These are phyloP conservation scores for Nematocida minor DNA, from an alignment of 371 early-diverging fungal species.

Conservation along the genomic window DNA sequence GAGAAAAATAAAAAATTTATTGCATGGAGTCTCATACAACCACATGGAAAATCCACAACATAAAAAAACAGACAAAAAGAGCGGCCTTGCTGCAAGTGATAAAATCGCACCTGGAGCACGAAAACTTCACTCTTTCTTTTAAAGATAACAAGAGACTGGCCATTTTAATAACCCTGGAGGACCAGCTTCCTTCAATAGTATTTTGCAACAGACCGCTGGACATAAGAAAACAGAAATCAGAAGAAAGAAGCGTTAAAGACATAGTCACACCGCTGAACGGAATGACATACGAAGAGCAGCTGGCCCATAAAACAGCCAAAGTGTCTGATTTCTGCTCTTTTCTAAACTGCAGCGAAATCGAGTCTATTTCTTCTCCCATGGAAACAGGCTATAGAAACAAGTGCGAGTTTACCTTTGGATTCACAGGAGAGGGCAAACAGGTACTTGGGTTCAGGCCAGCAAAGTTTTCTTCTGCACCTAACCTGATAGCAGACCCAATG, in stretches of 20 bases:
- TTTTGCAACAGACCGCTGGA: neutral
- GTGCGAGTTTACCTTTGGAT: slow-evolving; percentile 74
- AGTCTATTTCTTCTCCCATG: slow-evolving; percentile 68
- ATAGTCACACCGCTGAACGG: slow-evolving; percentile 42
- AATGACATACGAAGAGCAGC: slow-evolving; percentile 31
- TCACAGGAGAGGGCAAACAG: slow-evolving; percentile 66
- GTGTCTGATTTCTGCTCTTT: neutral
- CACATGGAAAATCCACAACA: slow-evolving; percentile 33
- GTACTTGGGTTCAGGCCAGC: slow-evolving; percentile 73
- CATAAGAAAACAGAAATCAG: slow-evolving; percentile 6
- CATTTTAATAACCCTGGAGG: slow-evolving; percentile 17
- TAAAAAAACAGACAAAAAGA: slow-evolving; percentile 16
- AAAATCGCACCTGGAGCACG: neutral
- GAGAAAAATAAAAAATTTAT: slow-evolving; percentile 23
- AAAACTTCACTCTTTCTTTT: slow-evolving; percentile 17
- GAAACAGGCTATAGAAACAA: slow-evolving; percentile 71
- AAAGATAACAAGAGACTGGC: slow-evolving; percentile 12
- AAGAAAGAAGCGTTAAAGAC: slow-evolving; percentile 26
- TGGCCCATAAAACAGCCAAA: slow-evolving; percentile 5
- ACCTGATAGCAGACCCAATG: slow-evolving; percentile 15
- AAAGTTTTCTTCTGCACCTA: slow-evolving; percentile 63
- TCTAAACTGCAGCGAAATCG: neutral
- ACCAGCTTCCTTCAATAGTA: slow-evolving; percentile 1
- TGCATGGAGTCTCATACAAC: neutral
- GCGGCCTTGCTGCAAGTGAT: slow-evolving; percentile 1